These are phyloP conservation scores for Ilex paraguariensis DNA, from an alignment of 305 asterid genomes.

Conservation along the genomic window DNA sequence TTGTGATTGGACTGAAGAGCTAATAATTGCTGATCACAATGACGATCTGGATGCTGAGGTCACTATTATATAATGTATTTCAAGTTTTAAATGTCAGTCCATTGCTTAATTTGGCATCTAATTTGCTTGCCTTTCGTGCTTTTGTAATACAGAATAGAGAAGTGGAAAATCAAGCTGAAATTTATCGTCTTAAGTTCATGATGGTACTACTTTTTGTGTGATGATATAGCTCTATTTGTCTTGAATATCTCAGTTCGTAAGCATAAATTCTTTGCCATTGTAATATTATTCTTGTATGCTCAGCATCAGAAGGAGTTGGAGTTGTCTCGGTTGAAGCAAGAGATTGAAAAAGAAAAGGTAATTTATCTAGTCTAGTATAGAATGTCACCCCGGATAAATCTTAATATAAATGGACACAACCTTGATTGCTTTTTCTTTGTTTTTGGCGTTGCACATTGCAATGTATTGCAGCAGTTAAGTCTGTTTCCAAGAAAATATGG, in stretches of 20 bases:
- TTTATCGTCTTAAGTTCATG: slow-evolving; percentile 53
- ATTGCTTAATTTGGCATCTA: slow-evolving; percentile 16
- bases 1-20: slow-evolving; percentile 33
- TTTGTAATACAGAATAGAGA: slow-evolving; percentile 31
- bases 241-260: slow-evolving; percentile 1
- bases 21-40: slow-evolving; percentile 12
- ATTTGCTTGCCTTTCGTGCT: slow-evolving; percentile 12
- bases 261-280: not conserved
- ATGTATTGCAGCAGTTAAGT: too few relatives aligned
- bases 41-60: slow-evolving; percentile 48
- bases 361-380: not conserved
- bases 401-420: too few relatives aligned
- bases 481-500: too few relatives aligned
- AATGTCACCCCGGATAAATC: not conserved
- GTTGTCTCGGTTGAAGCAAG: slow-evolving; percentile 64
- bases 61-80: slow-evolving; percentile 11
- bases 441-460: too few relatives aligned
- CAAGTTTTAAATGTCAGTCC: not conserved
- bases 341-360: slow-evolving; percentile 85
- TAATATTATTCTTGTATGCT: slow-evolving; percentile 16
- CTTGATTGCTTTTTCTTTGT: too few relatives aligned
- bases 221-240: slow-evolving; percentile 10
- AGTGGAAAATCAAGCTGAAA: slow-evolving; percentile 47
- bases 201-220: slow-evolving; percentile 52
- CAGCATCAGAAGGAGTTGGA: slow-evolving; percentile 89